Percentiles rank a stretch among this genome's conserved stretches.
Conservation (phyloP, 164 flowering plant species). For the Umbilicus rupestris region DNA sequence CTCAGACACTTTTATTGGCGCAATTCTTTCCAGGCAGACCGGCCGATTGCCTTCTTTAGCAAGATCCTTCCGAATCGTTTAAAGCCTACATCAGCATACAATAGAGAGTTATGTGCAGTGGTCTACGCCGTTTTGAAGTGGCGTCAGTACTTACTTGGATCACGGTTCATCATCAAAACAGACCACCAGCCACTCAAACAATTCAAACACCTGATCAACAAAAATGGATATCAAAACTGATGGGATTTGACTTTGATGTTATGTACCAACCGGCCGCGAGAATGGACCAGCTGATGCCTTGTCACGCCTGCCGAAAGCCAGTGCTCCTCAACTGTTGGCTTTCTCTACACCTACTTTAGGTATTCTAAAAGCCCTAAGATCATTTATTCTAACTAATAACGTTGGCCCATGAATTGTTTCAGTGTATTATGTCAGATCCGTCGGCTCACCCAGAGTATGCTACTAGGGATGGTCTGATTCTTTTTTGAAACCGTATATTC, state of each 20-base stretch:
- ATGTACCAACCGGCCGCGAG: not conserved
- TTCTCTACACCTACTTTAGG: too few species aligned
- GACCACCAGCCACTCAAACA: not conserved
- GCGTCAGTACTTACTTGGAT: not conserved
- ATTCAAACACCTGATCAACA: not conserved
- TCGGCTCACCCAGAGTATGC: too few species aligned
- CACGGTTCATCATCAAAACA: not conserved
- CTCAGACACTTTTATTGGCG: not conserved
- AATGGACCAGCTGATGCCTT: not conserved
- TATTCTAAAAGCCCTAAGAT: too few species aligned
- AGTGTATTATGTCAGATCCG: too few species aligned
- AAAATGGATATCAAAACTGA: not conserved
- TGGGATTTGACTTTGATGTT: not conserved
- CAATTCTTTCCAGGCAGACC: too few species aligned
- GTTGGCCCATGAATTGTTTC: too few species aligned
- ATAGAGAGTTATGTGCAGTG: not conserved
- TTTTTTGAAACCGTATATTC: not conserved
- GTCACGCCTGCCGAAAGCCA: not conserved
- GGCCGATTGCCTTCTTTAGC: not conserved
- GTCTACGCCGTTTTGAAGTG: not conserved
- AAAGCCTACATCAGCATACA: not conserved
- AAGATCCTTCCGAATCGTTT: not conserved
- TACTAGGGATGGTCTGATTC: not conserved
- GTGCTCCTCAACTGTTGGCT: too few species aligned
- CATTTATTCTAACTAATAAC: too few species aligned